Conservation (phyloP, 1,284 basidiomycete genomes). For the Fomes fomentarius region DNA sequence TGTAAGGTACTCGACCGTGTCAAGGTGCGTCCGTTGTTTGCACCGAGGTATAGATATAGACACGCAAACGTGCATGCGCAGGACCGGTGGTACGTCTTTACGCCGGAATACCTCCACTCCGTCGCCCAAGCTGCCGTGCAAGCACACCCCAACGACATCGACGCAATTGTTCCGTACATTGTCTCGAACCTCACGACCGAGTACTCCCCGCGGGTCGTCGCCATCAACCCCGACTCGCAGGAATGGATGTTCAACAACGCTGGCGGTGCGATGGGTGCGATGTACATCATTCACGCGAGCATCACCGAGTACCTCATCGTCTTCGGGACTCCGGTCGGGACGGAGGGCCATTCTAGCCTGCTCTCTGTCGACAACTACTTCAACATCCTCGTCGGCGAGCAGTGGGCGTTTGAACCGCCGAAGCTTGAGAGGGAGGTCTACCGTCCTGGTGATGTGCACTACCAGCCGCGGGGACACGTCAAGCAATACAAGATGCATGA, state of each 20-base stretch:
- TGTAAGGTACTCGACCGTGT: constrained; percentile 47
- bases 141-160: constrained; percentile 44
- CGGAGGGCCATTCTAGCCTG: constrained; percentile 93
- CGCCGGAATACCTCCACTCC: constrained; percentile 68
- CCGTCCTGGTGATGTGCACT: constrained; percentile 82
- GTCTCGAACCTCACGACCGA: constrained; percentile 72
- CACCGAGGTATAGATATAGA: neutral
- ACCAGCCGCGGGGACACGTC: constrained; percentile 78
- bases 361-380: constrained; percentile 99
- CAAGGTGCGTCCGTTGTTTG: constrained; percentile 35
- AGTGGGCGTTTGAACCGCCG: constrained; percentile 90
- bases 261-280: constrained; percentile 97
- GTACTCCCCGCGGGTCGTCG: constrained; percentile 57
- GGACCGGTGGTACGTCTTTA: constrained; percentile 74
- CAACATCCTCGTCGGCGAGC: constrained; percentile 91
- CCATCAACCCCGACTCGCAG: constrained; percentile 63
- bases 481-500: constrained; percentile 99
- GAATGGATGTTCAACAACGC: constrained; percentile 99
- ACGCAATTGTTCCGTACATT: constrained; percentile 78
- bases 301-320: constrained; percentile 95
- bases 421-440: constrained; percentile 86
- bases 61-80: constrained; percentile 18
- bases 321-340: constrained; percentile 95
- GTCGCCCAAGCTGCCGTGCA: constrained; percentile 56
- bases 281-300: constrained; percentile 96